Evolutionary conservation across 345 rosid species (phyloP).

Genomic region (Pelargonium nanum): DNA sequence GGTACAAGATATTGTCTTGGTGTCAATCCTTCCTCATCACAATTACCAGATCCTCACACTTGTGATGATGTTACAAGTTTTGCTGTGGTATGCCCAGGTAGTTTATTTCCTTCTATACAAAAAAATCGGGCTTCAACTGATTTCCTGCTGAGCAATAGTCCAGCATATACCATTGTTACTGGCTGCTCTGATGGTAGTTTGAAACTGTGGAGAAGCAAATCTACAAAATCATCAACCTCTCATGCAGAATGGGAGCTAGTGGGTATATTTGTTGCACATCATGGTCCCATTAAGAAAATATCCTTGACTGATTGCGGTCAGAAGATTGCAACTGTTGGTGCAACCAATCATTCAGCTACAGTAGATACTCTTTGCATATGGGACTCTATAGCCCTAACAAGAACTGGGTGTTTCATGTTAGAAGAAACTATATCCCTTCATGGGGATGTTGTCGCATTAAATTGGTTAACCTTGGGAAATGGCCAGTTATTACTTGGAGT

Average conservation of each 20-base stretch:
- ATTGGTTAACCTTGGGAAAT: conserved; percentile 58
- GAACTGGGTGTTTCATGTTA: conserved; percentile 51
- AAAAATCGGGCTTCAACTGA: conserved; percentile 21
- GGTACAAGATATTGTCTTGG: conserved; percentile 41
- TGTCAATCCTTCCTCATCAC: conserved; percentile 47
- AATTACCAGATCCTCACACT: conserved; percentile 50
- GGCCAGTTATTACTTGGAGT: conserved; percentile 65
- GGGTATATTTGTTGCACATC: conserved; percentile 50
- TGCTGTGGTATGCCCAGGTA: conserved; percentile 44
- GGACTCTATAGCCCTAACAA: conserved; percentile 45
- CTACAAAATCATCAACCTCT: conserved; percentile 27
- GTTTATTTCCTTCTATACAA: conserved; percentile 21
- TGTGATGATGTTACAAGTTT: conserved; percentile 50
- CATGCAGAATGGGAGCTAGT: conserved; percentile 54
- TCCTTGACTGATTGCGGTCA: conserved; percentile 52
- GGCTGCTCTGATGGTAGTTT: conserved; percentile 71
- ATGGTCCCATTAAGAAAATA: conserved; percentile 45
- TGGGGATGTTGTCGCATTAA: conserved; percentile 40
- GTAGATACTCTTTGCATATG: conserved; percentile 40
- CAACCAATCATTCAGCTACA: conserved; percentile 23
- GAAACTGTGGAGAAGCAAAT: conserved; percentile 67
- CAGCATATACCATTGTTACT: conserved; percentile 66
- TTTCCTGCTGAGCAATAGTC: conserved; percentile 22
- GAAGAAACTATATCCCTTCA: conserved; percentile 50
- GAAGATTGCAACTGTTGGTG: conserved; percentile 55